Evolutionary conservation across 2,329 filamentous ascomycete species (phyloP).

Genomic region (Venturiaceae sp.): DNA sequence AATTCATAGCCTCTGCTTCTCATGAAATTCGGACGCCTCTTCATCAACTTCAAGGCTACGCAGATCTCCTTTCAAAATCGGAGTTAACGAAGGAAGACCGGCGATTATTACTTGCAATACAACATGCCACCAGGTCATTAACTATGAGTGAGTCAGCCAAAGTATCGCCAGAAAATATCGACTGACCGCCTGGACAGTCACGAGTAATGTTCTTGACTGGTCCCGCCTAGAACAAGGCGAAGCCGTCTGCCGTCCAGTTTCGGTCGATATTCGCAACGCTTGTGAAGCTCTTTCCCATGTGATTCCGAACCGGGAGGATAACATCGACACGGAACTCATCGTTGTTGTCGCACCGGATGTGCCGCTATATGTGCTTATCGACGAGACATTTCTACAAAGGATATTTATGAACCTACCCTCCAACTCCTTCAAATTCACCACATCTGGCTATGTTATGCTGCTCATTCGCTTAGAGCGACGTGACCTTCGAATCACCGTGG

Average conservation of each 20-base stretch:
- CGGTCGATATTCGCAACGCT: constrained; percentile 21
- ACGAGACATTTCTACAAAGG: constrained; percentile 24
- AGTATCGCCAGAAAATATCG: constrained; percentile 14
- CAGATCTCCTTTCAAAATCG: constrained; percentile 21
- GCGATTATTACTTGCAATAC: constrained; percentile 21
- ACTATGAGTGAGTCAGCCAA: constrained; percentile 22
- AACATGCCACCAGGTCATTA: constrained; percentile 23
- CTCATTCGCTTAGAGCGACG: too few species aligned
- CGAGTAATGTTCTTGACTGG: not conserved
- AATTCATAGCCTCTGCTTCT: constrained; percentile 25
- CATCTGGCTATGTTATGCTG: not conserved
- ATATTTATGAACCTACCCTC: constrained; percentile 27
- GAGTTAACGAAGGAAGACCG: constrained; percentile 22
- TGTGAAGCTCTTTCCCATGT: constrained; percentile 23
- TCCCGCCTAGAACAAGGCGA: not conserved
- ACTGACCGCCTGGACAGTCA: constrained; percentile 13
- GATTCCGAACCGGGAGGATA: constrained; percentile 23
- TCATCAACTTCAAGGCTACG: constrained; percentile 27
- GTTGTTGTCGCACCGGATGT: constrained; percentile 22
- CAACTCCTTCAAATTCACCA: constrained; percentile 19
- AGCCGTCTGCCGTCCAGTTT: not conserved
- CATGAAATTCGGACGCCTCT: constrained; percentile 27
- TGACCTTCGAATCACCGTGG: not conserved
- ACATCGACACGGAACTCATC: constrained; percentile 20
- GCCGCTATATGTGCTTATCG: constrained; percentile 20